These are phyloP conservation scores for Leccinum obscurum DNA, from an alignment of 768 basidiomycete species.

Conservation along the genomic window DNA sequence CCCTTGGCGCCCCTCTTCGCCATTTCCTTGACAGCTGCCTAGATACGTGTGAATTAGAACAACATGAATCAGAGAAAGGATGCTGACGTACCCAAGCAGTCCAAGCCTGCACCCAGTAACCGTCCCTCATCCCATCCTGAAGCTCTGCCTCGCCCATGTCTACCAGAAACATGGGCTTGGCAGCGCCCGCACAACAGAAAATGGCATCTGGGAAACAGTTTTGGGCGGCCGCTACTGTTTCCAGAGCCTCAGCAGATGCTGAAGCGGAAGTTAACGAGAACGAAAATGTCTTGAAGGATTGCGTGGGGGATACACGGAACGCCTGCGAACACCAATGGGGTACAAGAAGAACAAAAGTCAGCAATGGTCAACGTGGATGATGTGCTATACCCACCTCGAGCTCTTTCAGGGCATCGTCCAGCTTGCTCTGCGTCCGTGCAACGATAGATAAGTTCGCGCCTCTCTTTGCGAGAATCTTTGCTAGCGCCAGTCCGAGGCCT, in stretches of 20 bases:
- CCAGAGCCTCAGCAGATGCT: slow-evolving; percentile 60
- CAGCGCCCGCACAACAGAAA: slow-evolving; percentile 76
- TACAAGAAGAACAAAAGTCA: background rate
- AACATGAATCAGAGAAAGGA: background rate
- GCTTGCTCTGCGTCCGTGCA: slow-evolving; percentile 65
- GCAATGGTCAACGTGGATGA: background rate
- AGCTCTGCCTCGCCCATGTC: slow-evolving; percentile 65
- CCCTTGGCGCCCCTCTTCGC: slow-evolving; percentile 54
- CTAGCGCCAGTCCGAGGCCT: slow-evolving; percentile 77
- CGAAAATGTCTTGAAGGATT: slow-evolving; percentile 66
- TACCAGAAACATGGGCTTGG: slow-evolving; percentile 72
- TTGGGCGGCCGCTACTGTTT: slow-evolving; percentile 54
- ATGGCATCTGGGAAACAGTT: slow-evolving; percentile 71
- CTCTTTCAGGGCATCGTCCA: slow-evolving; percentile 57
- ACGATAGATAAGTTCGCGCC: slow-evolving; percentile 89
- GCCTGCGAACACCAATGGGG: slow-evolving; percentile 37
- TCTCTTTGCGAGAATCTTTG: slow-evolving; percentile 57
- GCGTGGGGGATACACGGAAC: slow-evolving; percentile 51
- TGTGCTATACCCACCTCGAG: slow-evolving; percentile 57
- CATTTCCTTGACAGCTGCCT: slow-evolving; percentile 73
- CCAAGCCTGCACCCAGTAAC: slow-evolving; percentile 45
- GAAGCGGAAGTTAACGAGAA: slow-evolving; percentile 56
- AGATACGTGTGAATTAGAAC: background rate
- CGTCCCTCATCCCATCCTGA: slow-evolving; percentile 38
- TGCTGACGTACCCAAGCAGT: slow-evolving; percentile 42